Base-by-base conservation (phyloP, 305 asterid genomes). In the Coffea humblotiana region DNA sequence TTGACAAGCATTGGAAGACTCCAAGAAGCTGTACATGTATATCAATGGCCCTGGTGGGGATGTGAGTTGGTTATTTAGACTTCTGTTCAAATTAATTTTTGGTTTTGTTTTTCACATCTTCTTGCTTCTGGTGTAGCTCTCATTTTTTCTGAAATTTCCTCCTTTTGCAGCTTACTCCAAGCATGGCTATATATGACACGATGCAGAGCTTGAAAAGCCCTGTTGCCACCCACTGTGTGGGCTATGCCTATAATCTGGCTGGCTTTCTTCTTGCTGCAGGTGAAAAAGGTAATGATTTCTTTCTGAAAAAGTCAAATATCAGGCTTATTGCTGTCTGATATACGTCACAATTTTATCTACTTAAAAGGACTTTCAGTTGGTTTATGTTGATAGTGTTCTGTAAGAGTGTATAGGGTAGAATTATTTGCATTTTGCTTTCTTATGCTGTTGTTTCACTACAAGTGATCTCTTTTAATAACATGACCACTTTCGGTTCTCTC, bases 41-140 rank as follows among this genome's bases (percentile, higher is more conserved):
- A 93, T 96, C 75, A 94, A 86, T 88, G 93, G 97, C 80, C 93
- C 97, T 63, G 98, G 99, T 78, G 99, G 99, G 81, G 99, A 96
- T 85, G 99, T 96, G 80, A 89, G 98, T 87, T 86, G 82, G 81
- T 83, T 78, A 58, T 77, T 58, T 45, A 4, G 16, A 12, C 37
- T 45, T 49, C 25, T 35, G 35, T 13, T 37, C 60, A 25, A 73
- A 43, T 68, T 69, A 43, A 27, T 8, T 43, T 48, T 15, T 52
- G 66, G 25, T 73, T 45, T 75, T 23, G 71, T 56, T 71, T 71
- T 71, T 79, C 25, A 23, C 52, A 18, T 69, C 69, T 74, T 66
- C 82, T 58, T 71, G 68, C 63, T 56, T 49, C 23, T 71, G 56
- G 75, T 8, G 7, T 8, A 29, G 23, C 69, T 54, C 21, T 47